Percentiles rank a stretch among this genome's conserved stretches.
These are phyloP conservation scores for Sanguinoderma infundibulare DNA, from an alignment of 1,284 basidiomycete species.

Conservation along the genomic window DNA sequence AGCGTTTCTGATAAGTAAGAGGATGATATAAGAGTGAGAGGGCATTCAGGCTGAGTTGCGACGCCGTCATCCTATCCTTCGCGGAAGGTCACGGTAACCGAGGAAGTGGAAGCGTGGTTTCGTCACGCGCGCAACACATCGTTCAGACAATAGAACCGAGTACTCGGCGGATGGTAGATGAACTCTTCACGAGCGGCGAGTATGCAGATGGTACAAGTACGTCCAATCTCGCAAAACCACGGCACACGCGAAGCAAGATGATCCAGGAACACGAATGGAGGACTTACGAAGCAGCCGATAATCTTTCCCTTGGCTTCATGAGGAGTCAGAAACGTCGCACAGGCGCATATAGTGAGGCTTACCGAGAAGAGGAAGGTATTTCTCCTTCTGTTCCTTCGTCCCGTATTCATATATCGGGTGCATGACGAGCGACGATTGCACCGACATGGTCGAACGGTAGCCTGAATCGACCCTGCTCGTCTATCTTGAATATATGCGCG, in stretches of 20 bases:
- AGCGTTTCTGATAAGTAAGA: no score
- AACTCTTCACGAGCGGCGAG: no score
- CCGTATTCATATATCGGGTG: constrained; percentile 96
- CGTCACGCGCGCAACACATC: no score
- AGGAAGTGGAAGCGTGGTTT: no score
- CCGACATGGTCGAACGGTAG: constrained; percentile 94
- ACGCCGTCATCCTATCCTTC: no score
- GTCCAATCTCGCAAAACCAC: no score
- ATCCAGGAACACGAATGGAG: neutral
- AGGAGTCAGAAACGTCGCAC: constrained; percentile 6
- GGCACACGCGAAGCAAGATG: neutral
- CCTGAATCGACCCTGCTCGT: constrained; percentile 88
- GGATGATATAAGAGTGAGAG: no score
- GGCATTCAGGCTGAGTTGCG: no score
- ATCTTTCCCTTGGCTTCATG: constrained; percentile 80
- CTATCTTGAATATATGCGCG: neutral
- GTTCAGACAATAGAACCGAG: no score
- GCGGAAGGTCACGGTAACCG: no score
- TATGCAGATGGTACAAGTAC: no score
- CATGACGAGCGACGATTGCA: constrained; percentile 98
- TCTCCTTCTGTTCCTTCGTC: constrained; percentile 88
- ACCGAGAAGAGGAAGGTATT: constrained; percentile 87
- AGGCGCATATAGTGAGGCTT: constrained; percentile 19
- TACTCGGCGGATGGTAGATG: no score
- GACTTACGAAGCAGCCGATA: constrained; percentile 89